phyloP scores from a whole-genome alignment of 306 rosid genomes.

The Glycine soja region DNA sequence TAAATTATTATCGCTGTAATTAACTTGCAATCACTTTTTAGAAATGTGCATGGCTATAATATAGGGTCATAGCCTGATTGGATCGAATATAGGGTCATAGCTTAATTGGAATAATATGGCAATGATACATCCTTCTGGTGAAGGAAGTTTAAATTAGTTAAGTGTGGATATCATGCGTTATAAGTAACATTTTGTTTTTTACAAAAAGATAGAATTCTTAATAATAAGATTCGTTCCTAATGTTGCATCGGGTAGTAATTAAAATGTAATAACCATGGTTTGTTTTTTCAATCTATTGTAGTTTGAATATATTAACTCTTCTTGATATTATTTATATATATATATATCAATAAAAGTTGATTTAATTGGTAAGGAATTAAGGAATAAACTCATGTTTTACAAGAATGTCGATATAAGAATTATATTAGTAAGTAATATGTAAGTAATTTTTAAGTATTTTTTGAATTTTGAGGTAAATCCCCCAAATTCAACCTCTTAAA shows the following conservation, averaged over 20 bases:
- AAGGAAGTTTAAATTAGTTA: slow-evolving; percentile 11
- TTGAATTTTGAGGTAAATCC: too few relatives aligned
- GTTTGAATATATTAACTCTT: not conserved
- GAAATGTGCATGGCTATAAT: slow-evolving; percentile 22
- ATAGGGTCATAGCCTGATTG: not conserved
- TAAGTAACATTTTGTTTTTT: not conserved
- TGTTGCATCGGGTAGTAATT: not conserved
- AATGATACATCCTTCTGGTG: not conserved
- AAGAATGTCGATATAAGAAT: too few relatives aligned
- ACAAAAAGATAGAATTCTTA: not conserved
- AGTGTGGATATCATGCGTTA: not conserved
- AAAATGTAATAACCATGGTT: not conserved
- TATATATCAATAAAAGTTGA: too few relatives aligned
- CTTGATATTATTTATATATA: too few relatives aligned
- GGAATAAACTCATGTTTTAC: too few relatives aligned
- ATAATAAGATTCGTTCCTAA: not conserved
- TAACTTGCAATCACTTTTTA: slow-evolving; percentile 41
- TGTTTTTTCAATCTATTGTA: too few relatives aligned
- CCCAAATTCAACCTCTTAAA: too few relatives aligned
- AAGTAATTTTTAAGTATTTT: too few relatives aligned
- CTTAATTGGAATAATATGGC: not conserved
- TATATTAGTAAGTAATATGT: too few relatives aligned
- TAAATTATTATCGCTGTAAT: slow-evolving; percentile 9
- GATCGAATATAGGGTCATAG: not conserved
- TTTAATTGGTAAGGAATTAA: too few relatives aligned